These are phyloP conservation scores for Camelina hispida DNA, from an alignment of 345 rosid genomes.

Conservation along the genomic window DNA sequence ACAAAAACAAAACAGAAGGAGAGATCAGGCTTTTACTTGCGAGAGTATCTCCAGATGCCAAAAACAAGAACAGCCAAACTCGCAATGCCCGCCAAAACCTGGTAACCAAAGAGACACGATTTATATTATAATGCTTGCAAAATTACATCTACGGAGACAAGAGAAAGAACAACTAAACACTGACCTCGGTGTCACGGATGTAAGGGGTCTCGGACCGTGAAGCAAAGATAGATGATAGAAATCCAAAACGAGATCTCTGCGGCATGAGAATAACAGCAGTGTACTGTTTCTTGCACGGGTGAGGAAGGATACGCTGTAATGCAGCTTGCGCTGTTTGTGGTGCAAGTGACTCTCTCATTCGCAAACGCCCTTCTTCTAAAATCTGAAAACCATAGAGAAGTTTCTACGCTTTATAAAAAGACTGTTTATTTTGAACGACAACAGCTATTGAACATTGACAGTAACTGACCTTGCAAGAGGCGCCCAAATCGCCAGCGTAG, in stretches of 20 bases:
- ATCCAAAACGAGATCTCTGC: slow-evolving; percentile 55
- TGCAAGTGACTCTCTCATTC: slow-evolving; percentile 65
- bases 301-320: slow-evolving; percentile 70
- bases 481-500: slow-evolving; percentile 64
- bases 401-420: slow-evolving; percentile 4
- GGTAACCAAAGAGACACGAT: slow-evolving; percentile 37
- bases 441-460: not conserved
- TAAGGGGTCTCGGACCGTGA: slow-evolving; percentile 33
- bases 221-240: slow-evolving; percentile 52
- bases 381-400: slow-evolving; percentile 48
- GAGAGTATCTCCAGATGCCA: slow-evolving; percentile 69
- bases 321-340: slow-evolving; percentile 62
- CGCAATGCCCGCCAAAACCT: slow-evolving; percentile 72
- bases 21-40: slow-evolving; percentile 42
- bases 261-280: slow-evolving; percentile 88
- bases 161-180: slow-evolving; percentile 27
- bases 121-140: slow-evolving; percentile 12
- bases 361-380: slow-evolving; percentile 76
- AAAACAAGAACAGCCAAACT: slow-evolving; percentile 57
- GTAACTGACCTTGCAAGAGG: slow-evolving; percentile 63
- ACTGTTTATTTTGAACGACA: not conserved
- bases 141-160: not conserved
- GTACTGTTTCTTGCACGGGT: slow-evolving; percentile 76
- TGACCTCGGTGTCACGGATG: slow-evolving; percentile 69
- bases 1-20: not conserved